Conservation (phyloP, 2,329 filamentous ascomycete species). For the Trichoderma gracile region DNA sequence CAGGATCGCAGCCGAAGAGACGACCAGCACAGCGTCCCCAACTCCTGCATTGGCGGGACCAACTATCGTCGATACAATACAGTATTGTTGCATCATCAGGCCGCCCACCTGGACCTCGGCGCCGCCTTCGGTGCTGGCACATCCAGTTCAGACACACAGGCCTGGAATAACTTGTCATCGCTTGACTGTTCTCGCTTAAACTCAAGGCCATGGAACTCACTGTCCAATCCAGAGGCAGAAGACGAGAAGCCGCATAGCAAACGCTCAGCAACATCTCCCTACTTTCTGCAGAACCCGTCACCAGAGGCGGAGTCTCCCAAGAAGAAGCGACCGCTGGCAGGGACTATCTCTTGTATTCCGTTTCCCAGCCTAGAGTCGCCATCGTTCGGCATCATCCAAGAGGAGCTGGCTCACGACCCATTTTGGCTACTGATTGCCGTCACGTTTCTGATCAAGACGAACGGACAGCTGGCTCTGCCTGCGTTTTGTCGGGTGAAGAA, state of each 20-base stretch:
- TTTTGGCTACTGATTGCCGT: conserved; percentile 81
- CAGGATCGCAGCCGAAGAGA: background rate
- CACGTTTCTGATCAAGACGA: conserved; percentile 81
- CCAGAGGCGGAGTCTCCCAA: conserved; percentile 27
- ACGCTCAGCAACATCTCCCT: conserved; percentile 36
- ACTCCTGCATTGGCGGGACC: background rate
- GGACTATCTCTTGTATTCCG: conserved; percentile 56
- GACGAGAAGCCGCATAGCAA: conserved; percentile 20
- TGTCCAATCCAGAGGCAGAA: background rate
- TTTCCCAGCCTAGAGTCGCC: conserved; percentile 67
- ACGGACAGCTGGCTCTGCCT: conserved; percentile 72
- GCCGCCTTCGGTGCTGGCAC: background rate
- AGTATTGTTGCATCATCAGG: background rate
- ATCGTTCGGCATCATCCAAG: conserved; percentile 80
- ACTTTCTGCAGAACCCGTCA: conserved; percentile 34
- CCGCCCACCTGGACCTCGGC: background rate
- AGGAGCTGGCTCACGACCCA: conserved; percentile 70
- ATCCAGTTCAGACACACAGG: background rate
- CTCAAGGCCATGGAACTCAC: background rate
- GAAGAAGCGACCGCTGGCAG: conserved; percentile 42
- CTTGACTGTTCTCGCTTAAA: background rate
- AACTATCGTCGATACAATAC: background rate
- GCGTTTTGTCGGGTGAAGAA: conserved; percentile 69
- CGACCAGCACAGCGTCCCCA: background rate
- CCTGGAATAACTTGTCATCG: background rate